Percentiles rank a stretch among this genome's conserved stretches.
phyloP scores from a whole-genome alignment of 345 rosid species.

The Isatis tinctoria region DNA sequence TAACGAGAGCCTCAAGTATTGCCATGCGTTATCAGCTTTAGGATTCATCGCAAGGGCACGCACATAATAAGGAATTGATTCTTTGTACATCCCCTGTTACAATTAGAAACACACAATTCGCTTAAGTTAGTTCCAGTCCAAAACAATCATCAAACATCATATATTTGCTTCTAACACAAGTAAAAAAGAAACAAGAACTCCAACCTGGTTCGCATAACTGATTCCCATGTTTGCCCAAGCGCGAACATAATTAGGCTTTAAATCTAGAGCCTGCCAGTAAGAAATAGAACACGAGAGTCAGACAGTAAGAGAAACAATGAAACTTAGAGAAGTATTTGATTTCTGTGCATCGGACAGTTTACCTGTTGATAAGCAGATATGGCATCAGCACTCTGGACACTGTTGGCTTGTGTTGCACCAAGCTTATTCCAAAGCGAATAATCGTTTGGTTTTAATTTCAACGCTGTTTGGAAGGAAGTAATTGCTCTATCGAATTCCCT shows the following conservation, averaged over 20 bases:
- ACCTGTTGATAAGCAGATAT: conserved; percentile 96
- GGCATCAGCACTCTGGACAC: conserved; percentile 98
- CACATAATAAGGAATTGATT: conserved; percentile 86
- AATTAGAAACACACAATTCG: not conserved
- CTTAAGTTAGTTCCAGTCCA: not conserved
- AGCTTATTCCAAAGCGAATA: conserved; percentile 99
- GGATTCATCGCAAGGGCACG: conserved; percentile 99
- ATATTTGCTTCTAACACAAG: not conserved
- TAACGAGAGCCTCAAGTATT: conserved; percentile 87
- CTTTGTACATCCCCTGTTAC: conserved; percentile 83
- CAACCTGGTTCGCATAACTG: conserved; percentile 98
- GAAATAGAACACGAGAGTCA: not conserved
- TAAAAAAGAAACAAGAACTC: conserved; percentile 3
- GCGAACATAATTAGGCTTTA: conserved; percentile 99
- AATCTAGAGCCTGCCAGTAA: conserved; percentile 76
- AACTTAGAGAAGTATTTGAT: not conserved
- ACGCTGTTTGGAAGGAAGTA: conserved; percentile 69
- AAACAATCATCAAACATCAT: not conserved
- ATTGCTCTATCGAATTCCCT: conserved; percentile 94
- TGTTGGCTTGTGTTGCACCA: conserved; percentile 98
- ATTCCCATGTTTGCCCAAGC: conserved; percentile 99
- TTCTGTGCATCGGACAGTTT: not conserved
- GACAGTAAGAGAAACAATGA: not conserved
- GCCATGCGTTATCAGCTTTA: conserved; percentile 99
- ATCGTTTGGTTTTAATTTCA: conserved; percentile 89